A percentile compares a stretch with the other conserved stretches of the same genome.
phyloP scores from a whole-genome alignment of 2,329 filamentous ascomycete species.

The Colletotrichum eleusines region DNA sequence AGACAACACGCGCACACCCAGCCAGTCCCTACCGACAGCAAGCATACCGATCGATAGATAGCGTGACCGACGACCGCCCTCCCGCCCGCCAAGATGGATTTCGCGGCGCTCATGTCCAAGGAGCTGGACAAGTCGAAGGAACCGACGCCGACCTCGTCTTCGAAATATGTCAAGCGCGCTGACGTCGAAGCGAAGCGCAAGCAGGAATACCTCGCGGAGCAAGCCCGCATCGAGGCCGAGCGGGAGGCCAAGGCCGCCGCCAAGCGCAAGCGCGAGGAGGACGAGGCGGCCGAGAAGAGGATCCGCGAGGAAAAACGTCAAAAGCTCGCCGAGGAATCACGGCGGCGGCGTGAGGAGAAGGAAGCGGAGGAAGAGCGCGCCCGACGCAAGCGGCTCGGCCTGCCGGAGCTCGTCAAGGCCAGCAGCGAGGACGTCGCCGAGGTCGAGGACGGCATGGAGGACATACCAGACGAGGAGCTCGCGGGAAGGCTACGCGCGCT shows the following conservation, averaged over 20 bases:
- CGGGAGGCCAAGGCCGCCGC: constrained; percentile 76
- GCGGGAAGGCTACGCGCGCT: constrained; percentile 75
- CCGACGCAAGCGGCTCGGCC: constrained; percentile 80
- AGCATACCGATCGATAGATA: neutral
- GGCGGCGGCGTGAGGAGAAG: constrained; percentile 75
- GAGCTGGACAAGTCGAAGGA: constrained; percentile 86
- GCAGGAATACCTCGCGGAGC: constrained; percentile 84
- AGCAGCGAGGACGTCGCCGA: constrained; percentile 56
- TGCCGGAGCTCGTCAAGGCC: constrained; percentile 75
- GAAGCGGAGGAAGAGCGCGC: constrained; percentile 79
- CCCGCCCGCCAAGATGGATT: constrained; percentile 78
- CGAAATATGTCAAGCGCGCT: constrained; percentile 87
- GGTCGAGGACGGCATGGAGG: constrained; percentile 64
- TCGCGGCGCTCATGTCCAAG: constrained; percentile 91
- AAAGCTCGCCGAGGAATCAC: constrained; percentile 84
- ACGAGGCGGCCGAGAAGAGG: constrained; percentile 77
- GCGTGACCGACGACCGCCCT: neutral
- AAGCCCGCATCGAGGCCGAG: constrained; percentile 78
- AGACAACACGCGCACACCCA: neutral
- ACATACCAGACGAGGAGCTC: constrained; percentile 80
- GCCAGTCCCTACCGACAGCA: neutral
- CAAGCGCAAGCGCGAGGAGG: constrained; percentile 92
- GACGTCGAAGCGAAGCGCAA: constrained; percentile 87
- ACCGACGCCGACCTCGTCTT: constrained; percentile 52
- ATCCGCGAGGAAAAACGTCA: constrained; percentile 85